Evolutionary conservation across 1,284 basidiomycete species (phyloP).

Genomic region (Serendipita sp.): DNA sequence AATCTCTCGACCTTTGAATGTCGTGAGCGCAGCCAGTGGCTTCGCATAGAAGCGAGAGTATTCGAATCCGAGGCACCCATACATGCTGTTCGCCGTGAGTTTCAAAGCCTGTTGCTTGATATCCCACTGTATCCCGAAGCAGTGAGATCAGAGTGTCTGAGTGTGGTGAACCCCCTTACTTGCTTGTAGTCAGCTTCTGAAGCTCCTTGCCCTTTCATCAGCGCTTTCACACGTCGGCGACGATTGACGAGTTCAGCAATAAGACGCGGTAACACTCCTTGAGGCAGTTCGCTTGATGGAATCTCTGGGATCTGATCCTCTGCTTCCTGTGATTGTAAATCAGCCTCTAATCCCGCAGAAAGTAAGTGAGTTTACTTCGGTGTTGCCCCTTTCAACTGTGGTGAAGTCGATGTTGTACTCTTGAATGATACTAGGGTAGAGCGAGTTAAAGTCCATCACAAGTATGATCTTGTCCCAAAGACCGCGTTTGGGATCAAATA

Average conservation of each 20-base stretch:
- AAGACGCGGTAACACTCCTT: constrained; percentile 87
- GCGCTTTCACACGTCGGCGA: constrained; percentile 77
- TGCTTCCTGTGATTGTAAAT: constrained; percentile 35
- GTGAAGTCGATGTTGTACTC: constrained; percentile 99
- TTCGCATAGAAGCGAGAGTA: constrained; percentile 96
- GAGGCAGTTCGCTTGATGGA: constrained; percentile 55
- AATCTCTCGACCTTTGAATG: constrained; percentile 96
- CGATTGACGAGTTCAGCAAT: constrained; percentile 90
- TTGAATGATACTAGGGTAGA: constrained; percentile 98
- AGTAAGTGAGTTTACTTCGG: constrained; percentile 31
- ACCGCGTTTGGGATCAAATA: constrained; percentile 93
- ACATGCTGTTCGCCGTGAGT: constrained; percentile 99
- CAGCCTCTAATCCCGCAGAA: constrained; percentile 10
- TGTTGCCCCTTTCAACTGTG: constrained; percentile 65
- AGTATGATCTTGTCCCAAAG: constrained; percentile 95
- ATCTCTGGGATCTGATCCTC: constrained; percentile 82
- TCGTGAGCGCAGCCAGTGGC: constrained; percentile 90
- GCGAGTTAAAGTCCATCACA: constrained; percentile 99
- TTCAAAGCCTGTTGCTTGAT: constrained; percentile 97
- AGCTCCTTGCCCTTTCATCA: constrained; percentile 86
- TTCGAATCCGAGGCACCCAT: constrained; percentile 97
- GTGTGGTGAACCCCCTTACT: constrained; percentile 30
- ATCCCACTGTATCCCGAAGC: constrained; percentile 54
- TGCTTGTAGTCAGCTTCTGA: constrained; percentile 71
- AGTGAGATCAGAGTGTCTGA: neutral